A percentile compares a stretch with the other conserved stretches of the same genome.
phyloP scores from a whole-genome alignment of 2,329 filamentous ascomycete genomes.

The Thielaviopsis populi region DNA sequence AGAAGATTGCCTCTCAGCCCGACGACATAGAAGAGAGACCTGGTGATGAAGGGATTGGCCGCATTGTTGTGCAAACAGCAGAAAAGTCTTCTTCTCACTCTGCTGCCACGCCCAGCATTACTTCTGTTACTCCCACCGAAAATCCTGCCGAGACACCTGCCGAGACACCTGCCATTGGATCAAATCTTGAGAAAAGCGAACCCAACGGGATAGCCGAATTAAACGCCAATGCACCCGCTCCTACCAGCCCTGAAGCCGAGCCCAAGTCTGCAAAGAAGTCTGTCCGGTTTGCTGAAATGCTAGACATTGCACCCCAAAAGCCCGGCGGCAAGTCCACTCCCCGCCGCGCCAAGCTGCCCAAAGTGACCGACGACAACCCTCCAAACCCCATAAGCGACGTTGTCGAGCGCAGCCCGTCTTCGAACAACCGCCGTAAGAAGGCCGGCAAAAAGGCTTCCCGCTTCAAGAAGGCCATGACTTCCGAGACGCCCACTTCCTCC shows the following conservation, averaged over 20 bases:
- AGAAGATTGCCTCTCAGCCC: slow-evolving; percentile 32
- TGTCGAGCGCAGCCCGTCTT: slow-evolving; percentile 31
- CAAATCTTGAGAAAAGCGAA: slow-evolving; percentile 23
- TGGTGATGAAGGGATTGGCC: slow-evolving; percentile 40
- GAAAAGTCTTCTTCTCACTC: slow-evolving; percentile 11
- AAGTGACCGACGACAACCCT: slow-evolving; percentile 19
- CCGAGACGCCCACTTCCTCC: neutral
- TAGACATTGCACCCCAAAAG: slow-evolving; percentile 49
- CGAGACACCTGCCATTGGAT: slow-evolving; percentile 6
- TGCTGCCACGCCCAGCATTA: slow-evolving; percentile 13
- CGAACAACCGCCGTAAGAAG: slow-evolving; percentile 18
- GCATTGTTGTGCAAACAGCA: slow-evolving; percentile 33
- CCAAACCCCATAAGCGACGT: slow-evolving; percentile 31
- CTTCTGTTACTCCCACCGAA: no score
- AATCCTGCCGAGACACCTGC: neutral
- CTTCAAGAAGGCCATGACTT: slow-evolving; percentile 32
- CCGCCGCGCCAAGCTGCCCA: slow-evolving; percentile 16
- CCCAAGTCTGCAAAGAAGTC: slow-evolving; percentile 40
- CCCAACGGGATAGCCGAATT: slow-evolving; percentile 18
- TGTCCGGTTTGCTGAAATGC: slow-evolving; percentile 61
- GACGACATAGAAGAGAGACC: slow-evolving; percentile 26
- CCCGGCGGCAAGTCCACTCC: slow-evolving; percentile 11
- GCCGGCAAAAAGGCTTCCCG: slow-evolving; percentile 30
- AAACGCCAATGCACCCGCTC: slow-evolving; percentile 3
- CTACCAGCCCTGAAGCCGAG: slow-evolving; percentile 13